Percentiles rank a stretch among this genome's conserved stretches.
phyloP scores from a whole-genome alignment of 306 rosid species.

The Casuarina equisetifolia region DNA sequence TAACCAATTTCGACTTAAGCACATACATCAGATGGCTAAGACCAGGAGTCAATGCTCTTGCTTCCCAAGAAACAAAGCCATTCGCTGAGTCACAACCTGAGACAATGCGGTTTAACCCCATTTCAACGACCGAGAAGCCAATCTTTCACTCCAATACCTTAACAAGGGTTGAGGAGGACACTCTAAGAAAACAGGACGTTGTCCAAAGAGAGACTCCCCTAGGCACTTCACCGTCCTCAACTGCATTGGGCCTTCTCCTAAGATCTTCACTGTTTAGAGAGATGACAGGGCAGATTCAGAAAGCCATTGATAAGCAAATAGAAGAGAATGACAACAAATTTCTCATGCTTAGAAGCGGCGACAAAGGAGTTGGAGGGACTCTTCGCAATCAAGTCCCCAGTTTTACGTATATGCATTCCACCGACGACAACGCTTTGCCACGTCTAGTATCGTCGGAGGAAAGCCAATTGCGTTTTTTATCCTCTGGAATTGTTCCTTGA shows the following conservation, averaged over 20 bases:
- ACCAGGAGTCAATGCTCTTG: conserved; percentile 34
- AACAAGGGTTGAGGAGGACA: conserved; percentile 29
- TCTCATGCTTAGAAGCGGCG: conserved; percentile 19
- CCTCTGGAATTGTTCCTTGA: conserved; percentile 37
- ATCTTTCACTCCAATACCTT: conserved; percentile 35
- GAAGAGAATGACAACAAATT: conserved; percentile 41
- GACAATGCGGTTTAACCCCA: conserved; percentile 25
- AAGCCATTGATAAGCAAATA: conserved; percentile 26
- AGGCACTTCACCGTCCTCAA: conserved; percentile 50
- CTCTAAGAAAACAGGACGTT: conserved; percentile 24
- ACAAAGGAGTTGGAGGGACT: conserved; percentile 30
- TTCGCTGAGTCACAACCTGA: conserved; percentile 17
- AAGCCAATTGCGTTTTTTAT: conserved; percentile 34
- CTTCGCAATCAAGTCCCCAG: conserved; percentile 27
- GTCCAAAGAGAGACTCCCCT: conserved; percentile 16
- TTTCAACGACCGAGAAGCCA: conserved; percentile 27
- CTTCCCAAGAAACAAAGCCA: conserved; percentile 40
- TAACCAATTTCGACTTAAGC: conserved; percentile 49
- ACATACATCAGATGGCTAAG: conserved; percentile 51
- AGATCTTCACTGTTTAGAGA: conserved; percentile 72
- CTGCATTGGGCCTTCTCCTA: conserved; percentile 77
- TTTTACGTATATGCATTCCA: conserved; percentile 21
- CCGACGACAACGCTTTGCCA: conserved; percentile 32
- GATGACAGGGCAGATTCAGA: conserved; percentile 55
- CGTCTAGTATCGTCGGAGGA: conserved; percentile 49